Base-by-base conservation (phyloP, 805 yeast genomes). In the Yarrowia sp. region DNA sequence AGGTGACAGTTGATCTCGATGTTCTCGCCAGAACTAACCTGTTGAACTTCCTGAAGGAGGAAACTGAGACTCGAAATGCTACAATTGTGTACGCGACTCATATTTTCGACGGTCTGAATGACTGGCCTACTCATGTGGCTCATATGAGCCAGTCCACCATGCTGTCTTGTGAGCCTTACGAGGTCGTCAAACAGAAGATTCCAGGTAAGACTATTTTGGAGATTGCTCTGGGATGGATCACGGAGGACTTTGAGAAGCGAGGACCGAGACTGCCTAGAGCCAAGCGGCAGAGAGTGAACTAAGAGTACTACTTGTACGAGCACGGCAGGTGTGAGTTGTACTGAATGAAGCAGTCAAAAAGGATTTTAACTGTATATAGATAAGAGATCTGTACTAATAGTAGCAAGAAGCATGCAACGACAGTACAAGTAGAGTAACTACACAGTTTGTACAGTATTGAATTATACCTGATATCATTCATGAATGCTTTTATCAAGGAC, bases 1-100 rank as follows among this genome's bases (percentile, higher is more conserved):
- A 95, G 76, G 98, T 95, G 44, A 95, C 99, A 0, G 97, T 95
- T 34, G 99, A 95, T 77, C 82, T 95, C 72, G 99, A 95, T 75
- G 99, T 95, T 8, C 82, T 95, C 60, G 98, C 93, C 1, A 83
- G 99, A 72, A 85, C 87, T 40, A 82, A 91, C 67, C 79, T 95
- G 61, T 79, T 95, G 70, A 80, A 82, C 1, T 95, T 91, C 75
- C 80, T 95, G 72, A 83, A 83, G 71, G 74, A 78, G n/a, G 99
- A 95, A 76, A 91, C 97, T 6, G 80, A 79, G 60, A 75, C 79
- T 0, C 82, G 98, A 69, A 78, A 83, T 19, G 87, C 96, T 70
- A 86, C 92, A 58, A 91, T 95, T 43, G 87, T 73, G 15, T 95
- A 95, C 75, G 89, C 98, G 2, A 95, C 99, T 0, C 99, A 95